A percentile compares a stretch with the other conserved stretches of the same genome.
These are phyloP conservation scores for Collybia mongolica DNA, from an alignment of 768 basidiomycete species.

Conservation along the genomic window DNA sequence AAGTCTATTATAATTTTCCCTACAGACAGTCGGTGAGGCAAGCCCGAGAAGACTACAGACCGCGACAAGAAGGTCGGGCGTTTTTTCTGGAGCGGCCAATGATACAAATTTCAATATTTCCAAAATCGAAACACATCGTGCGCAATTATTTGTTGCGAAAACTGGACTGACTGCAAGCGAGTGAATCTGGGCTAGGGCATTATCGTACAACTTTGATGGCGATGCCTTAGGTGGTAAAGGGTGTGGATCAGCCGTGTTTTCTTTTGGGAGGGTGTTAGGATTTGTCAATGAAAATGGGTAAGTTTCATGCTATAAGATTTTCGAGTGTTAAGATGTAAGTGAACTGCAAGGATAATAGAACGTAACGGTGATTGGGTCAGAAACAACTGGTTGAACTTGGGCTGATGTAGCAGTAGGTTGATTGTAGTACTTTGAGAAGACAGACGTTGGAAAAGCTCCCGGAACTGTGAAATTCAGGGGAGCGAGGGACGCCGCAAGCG, in stretches of 20 bases:
- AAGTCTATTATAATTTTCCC: constrained; percentile 41
- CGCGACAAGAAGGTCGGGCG: constrained; percentile 52
- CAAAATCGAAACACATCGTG: constrained; percentile 57
- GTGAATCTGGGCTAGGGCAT: constrained; percentile 55
- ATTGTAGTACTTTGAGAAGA: constrained; percentile 69
- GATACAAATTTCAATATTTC: constrained; percentile 67
- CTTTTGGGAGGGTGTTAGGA: constrained; percentile 56
- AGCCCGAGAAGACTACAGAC: constrained; percentile 64
- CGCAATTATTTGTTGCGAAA: constrained; percentile 55
- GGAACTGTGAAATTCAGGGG: constrained; percentile 56
- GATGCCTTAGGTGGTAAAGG: constrained; percentile 60
- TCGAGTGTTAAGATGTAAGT: not conserved
- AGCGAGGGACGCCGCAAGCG: constrained; percentile 18
- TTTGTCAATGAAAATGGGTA: constrained; percentile 65
- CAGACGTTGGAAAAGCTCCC: constrained; percentile 63
- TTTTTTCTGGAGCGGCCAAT: constrained; percentile 59
- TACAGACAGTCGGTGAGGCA: constrained; percentile 40
- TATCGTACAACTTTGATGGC: constrained; percentile 41
- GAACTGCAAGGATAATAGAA: constrained; percentile 3
- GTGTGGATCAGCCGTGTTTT: constrained; percentile 62
- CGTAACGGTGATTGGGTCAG: constrained; percentile 65
- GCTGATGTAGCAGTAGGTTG: constrained; percentile 68
- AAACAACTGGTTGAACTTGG: constrained; percentile 76
- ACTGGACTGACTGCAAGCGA: constrained; percentile 53
- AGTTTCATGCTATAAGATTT: constrained; percentile 42